Evolutionary conservation across 2,329 filamentous ascomycete genomes (phyloP), one percentile per base, ranked within the genome.

Genomic region (Cephalotrichum gorgonifer): DNA sequence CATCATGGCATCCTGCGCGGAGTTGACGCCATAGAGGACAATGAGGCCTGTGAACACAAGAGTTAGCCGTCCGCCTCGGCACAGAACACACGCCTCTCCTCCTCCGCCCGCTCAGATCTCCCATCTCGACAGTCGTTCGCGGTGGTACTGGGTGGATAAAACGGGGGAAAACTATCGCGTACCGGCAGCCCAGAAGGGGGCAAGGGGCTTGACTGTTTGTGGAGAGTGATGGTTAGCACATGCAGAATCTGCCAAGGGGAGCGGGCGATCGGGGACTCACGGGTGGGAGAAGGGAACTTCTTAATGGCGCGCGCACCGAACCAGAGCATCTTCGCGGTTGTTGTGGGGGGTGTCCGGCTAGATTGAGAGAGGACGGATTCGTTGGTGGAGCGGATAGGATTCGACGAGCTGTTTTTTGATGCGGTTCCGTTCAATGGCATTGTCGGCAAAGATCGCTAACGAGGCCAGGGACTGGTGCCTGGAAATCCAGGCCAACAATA

Each of bases 101-200:
- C 28, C 30, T 15, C 25, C 35, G 23, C 51, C 38, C 47, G 2
- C 6, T 6, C 35, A 4, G 17, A 17, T 20, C 12, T 17, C 33
- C 7, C 35, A 22, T 22, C 15, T 11, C 4, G n/a, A 8, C 33
- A 5, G 12, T 39, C 35, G 5, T 33, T 15, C 30, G n/a, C 30
- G 5, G 12, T 11, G n/a, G 8, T 20, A 9, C 35, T 9, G 35
- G 35, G 17, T 39, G 9, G 35, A 9, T 7, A 20, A 22, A 20
- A 8, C n/a, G 35, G 35, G 17, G 28, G 28, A n/a, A n/a, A n/a
- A 45, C 26, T 47, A 52, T 54, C 50, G 48, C 54, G 66, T 93
- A 95, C 91, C 89, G 68, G 91, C 91, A 70, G 79, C 77, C 78
- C 90, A 93, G 81, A 97, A 97, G 60, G 91, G 91, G 69, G 81